Evolutionary conservation across 768 basidiomycete species (phyloP), one percentile per base, ranked within the genome.

Genomic region (Harrya chromipes): DNA sequence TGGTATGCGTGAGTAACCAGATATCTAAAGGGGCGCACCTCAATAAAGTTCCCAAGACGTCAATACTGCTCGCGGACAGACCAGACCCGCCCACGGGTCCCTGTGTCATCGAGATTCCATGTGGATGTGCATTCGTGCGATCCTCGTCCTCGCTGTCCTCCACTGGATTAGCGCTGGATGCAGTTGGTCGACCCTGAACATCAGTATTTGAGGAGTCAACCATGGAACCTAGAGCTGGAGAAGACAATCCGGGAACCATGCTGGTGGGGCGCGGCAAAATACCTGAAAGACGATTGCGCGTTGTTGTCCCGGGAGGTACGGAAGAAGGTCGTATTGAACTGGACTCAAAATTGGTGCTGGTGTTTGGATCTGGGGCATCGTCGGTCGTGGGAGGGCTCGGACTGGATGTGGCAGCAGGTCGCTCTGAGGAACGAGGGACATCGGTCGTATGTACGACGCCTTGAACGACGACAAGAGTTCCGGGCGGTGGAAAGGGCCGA

Each of bases 381-480:
- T 44, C 49, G 41, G 53, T 21, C 14, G 43, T 38, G 0, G 50
- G 36, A 14, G 40, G 42, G 16, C 41, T 45, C 8, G 62, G 41
- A 47, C 43, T 57, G n/a, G 49, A 45, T 33, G 39, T 49, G 26
- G 53, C 24, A 9, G 58, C 42, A 19, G 54, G 61, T 42, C 65
- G 56, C 38, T 66, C 60, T 13, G 59, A 47, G 31, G 66, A 49
- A 19, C 75, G 72, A 1, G 82, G 74, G 23, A 79, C 76, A 65
- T 88, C 86, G 4, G 84, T 83, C 1, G 87, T 88, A 54, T 89
- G 86, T 1, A 89, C 87, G 35, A 89, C 86, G 42, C 87, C 87
- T 66, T 90, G 87, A 0, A 90, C 87, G 31, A 90, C 85, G 21
- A 90, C 87, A 4, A 90, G 75, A 3, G 87, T 88, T 13, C 87